A percentile compares a stretch with the other conserved stretches of the same genome.
Evolutionary conservation across 2,329 filamentous ascomycete species (phyloP).

Genomic region (Chaetomium olivaceum): DNA sequence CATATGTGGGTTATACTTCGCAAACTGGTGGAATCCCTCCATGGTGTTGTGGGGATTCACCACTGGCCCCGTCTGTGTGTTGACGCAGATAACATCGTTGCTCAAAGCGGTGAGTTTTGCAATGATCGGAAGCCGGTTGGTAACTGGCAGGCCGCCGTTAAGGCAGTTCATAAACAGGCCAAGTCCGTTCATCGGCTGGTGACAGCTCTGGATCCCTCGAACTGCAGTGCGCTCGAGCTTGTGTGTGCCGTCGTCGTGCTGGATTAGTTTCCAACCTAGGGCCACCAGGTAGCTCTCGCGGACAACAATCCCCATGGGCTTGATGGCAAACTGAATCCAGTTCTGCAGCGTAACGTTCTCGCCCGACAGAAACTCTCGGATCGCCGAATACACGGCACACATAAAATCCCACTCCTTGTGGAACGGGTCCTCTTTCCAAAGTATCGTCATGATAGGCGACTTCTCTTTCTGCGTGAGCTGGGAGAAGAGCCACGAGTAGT

Average conservation of each 20-base stretch:
- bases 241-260: conserved; percentile 23
- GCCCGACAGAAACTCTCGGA: conserved; percentile 24
- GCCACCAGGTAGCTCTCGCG: conserved; percentile 28
- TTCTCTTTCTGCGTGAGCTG: conserved; percentile 30
- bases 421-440: conserved; percentile 29
- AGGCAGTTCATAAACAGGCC: conserved; percentile 29
- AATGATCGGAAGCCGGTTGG: conserved; percentile 25
- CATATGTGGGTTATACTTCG: conserved; percentile 18
- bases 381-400: conserved; percentile 30
- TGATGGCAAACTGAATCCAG: conserved; percentile 29
- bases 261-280: conserved; percentile 27
- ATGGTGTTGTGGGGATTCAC: conserved; percentile 14
- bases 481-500: conserved; percentile 32
- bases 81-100: conserved; percentile 31
- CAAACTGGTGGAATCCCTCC: conserved; percentile 18
- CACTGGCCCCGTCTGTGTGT: conserved; percentile 17
- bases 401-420: conserved; percentile 33
- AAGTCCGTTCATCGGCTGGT: conserved; percentile 29
- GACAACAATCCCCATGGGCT: conserved; percentile 26
- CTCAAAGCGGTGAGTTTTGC: conserved; percentile 25
- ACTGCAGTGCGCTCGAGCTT: conserved; percentile 19
- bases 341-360: conserved; percentile 26
- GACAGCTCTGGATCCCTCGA: conserved; percentile 13
- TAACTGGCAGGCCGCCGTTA: conserved; percentile 26
- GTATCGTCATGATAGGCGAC: conserved; percentile 29